A percentile compares a stretch with the other conserved stretches of the same genome.
These are phyloP conservation scores for Lentinus tigrinus DNA, from an alignment of 768 basidiomycete genomes.

Conservation along the genomic window DNA sequence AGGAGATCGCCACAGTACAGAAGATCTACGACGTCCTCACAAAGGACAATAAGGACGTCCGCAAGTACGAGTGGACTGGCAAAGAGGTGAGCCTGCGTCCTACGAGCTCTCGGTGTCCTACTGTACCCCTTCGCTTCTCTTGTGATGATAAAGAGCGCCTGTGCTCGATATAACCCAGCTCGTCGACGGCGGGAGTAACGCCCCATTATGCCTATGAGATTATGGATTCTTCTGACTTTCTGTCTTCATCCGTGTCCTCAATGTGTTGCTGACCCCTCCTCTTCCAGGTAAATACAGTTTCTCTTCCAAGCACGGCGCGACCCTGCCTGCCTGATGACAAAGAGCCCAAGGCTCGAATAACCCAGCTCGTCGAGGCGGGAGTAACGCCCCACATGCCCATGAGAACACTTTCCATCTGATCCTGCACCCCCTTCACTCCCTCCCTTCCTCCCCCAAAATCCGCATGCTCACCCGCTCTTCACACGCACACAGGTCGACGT, in stretches of 20 bases:
- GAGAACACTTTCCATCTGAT: conserved; percentile 51
- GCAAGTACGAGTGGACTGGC: conserved; percentile 92
- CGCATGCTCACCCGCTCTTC: background rate
- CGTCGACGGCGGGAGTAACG: conserved; percentile 49
- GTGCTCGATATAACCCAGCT: conserved; percentile 56
- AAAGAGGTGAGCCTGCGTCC: conserved; percentile 75
- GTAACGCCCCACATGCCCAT: conserved; percentile 81
- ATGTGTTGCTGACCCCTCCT: conserved; percentile 9
- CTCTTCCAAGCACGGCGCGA: background rate
- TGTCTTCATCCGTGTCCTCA: conserved; percentile 24
- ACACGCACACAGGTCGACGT: conserved; percentile 67
- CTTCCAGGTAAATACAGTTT: conserved; percentile 24
- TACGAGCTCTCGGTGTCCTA: background rate
- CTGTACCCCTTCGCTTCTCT: background rate
- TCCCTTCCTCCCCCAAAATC: background rate
- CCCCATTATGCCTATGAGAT: conserved; percentile 39
- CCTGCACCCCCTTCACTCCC: background rate
- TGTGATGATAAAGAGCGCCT: conserved; percentile 49
- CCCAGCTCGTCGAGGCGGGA: conserved; percentile 96
- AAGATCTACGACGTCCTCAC: conserved; percentile 79
- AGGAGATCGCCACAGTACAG: conserved; percentile 88
- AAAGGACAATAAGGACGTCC: conserved; percentile 83
- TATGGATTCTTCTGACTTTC: conserved; percentile 23
- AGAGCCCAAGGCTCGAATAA: conserved; percentile 81
- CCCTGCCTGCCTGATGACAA: conserved; percentile 58